Conservation (phyloP, 192 early-diverging fungal species). For the Entophlyctis luteolus region DNA sequence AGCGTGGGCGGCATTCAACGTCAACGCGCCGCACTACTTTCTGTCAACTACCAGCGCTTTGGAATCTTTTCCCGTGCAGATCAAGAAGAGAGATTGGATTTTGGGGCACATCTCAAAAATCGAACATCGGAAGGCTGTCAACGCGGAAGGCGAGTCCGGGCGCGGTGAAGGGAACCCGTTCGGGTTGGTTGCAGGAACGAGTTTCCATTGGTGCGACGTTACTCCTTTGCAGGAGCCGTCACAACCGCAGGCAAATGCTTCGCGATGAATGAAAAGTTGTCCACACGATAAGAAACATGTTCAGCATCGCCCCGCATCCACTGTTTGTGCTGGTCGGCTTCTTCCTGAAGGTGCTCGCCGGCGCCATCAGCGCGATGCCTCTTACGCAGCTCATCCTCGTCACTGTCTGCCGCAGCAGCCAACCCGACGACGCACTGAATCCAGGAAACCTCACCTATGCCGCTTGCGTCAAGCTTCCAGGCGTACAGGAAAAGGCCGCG, state of each 20-base stretch:
- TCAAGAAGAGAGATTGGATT: conserved; percentile 47
- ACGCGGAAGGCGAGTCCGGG: not conserved
- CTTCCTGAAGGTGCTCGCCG: not conserved
- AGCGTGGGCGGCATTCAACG: conserved; percentile 52
- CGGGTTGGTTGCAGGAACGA: conserved; percentile 33
- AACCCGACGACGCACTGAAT: not conserved
- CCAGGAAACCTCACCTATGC: not conserved
- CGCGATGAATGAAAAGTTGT: too few species aligned
- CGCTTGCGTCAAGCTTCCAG: not conserved
- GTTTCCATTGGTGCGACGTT: conserved; percentile 31
- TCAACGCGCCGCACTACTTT: conserved; percentile 45
- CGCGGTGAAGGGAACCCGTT: conserved; percentile 28
- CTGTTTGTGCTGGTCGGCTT: conserved; percentile 1
- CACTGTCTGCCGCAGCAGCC: not conserved
- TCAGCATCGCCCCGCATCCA: too few species aligned
- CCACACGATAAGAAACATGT: too few species aligned
- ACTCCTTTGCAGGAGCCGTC: not conserved
- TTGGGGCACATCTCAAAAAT: conserved; percentile 38
- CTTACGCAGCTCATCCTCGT: not conserved
- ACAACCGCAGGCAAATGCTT: too few species aligned
- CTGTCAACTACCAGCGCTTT: conserved; percentile 22
- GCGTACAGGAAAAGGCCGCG: not conserved
- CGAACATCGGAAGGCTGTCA: conserved; percentile 14
- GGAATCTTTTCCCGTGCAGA: conserved; percentile 30
- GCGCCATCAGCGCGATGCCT: not conserved